Base-by-base conservation (phyloP, 768 basidiomycete genomes). In the Tulasnella sp. region DNA sequence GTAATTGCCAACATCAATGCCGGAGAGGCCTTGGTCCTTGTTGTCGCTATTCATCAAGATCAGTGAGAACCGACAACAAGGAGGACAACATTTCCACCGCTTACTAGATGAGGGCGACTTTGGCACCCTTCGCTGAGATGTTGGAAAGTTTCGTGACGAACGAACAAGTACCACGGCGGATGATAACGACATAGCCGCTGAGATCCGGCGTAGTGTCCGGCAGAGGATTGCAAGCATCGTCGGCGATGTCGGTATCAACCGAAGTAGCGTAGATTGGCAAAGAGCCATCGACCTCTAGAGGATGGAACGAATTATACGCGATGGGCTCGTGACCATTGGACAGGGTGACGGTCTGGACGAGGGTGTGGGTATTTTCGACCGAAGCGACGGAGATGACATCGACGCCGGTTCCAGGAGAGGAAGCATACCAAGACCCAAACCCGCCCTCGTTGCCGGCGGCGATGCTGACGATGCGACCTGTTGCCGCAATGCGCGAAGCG, bases 391-490 rank as follows among this genome's bases (percentile, higher is more conserved):
- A 89, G 82, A 93, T 90, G n/a, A 89, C 91, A 72, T 90, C 86
- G 81, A 89, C 86, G 18, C 87, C 86, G 84, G 80, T 0, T 82
- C 85, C 78, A 86, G 88, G n/a, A 83, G 78, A 42, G 83, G 80
- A 58, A 22, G 85, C 83, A 84, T 85, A 87, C 84, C 86, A 87
- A 7, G 85, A 81, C 28, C 87, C 87, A 69, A 85, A 83, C 16
- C 83, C 81, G 2, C 85, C 85, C 37, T 83, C 83, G 80, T 88
- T 88, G 3, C 79, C 79, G 34, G 81, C 81, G n/a, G 81, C 77
- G 54, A 81, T 81, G 11, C 90, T 91, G 54, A 93, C 89, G 72
- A 92, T 88, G 82, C 88, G 90, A 9, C 93, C 92, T 31, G 85
- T 85, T 5, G 85, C 87, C 0, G 90, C 89, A 48, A 94, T 89